Conservation (phyloP, 331 rosid species). For the Prunus yedoensis region DNA sequence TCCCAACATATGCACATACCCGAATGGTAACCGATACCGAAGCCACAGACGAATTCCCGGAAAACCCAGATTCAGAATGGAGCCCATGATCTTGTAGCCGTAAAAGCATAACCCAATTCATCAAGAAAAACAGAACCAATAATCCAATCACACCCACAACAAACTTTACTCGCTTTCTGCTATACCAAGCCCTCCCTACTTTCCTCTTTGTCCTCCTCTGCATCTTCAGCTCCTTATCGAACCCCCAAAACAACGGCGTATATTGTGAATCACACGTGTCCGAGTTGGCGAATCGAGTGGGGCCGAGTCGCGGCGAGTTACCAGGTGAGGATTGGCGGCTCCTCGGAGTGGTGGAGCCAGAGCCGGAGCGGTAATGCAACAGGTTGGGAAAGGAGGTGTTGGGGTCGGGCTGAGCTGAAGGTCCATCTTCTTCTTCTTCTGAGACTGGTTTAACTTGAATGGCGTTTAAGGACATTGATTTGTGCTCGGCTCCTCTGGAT, state of each 20-base stretch:
- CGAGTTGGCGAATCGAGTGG: conserved; percentile 54
- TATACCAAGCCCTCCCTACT: conserved; percentile 50
- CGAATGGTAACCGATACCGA: conserved; percentile 30
- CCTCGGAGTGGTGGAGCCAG: conserved; percentile 47
- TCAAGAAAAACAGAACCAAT: conserved; percentile 48
- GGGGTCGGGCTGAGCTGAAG: conserved; percentile 33
- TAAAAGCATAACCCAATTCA: conserved; percentile 69
- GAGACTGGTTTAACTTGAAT: background rate
- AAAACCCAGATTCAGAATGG: conserved; percentile 25
- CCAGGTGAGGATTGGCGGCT: conserved; percentile 57
- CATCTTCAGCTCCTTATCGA: conserved; percentile 16
- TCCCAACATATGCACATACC: conserved; percentile 16
- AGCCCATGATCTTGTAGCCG: conserved; percentile 48
- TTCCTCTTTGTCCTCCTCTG: conserved; percentile 36
- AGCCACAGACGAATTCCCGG: conserved; percentile 35
- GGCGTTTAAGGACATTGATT: background rate
- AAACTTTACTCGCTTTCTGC: conserved; percentile 56
- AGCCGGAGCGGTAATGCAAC: conserved; percentile 38
- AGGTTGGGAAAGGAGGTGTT: conserved; percentile 28
- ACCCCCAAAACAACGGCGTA: conserved; percentile 28
- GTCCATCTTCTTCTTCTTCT: background rate
- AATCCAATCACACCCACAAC: conserved; percentile 47
- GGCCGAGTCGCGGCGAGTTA: conserved; percentile 52
- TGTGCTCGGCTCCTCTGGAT: background rate
- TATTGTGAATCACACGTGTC: conserved; percentile 26